These are phyloP conservation scores for Penicillium crustosum DNA, from an alignment of 2,329 filamentous ascomycete species.

Conservation along the genomic window DNA sequence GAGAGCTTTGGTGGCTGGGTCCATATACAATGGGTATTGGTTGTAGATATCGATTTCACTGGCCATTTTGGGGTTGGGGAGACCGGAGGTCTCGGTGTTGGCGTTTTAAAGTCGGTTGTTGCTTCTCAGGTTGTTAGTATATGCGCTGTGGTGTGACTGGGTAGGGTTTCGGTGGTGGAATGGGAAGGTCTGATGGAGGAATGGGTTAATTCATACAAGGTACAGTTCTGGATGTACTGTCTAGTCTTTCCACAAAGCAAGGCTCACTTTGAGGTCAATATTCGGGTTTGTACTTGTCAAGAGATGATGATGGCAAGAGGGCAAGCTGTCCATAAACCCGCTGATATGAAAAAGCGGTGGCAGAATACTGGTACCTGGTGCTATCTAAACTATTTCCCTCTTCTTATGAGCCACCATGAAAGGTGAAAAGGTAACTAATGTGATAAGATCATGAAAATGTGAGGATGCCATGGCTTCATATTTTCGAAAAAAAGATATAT, in stretches of 20 bases:
- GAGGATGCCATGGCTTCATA: background rate
- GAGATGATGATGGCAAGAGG: conserved; percentile 13
- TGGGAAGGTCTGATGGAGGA: background rate
- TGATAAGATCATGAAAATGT: background rate
- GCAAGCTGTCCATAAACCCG: conserved; percentile 27
- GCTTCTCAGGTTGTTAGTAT: conserved; percentile 7
- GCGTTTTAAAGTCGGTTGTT: background rate
- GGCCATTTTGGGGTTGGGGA: conserved; percentile 24
- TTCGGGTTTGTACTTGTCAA: background rate
- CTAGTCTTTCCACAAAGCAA: background rate
- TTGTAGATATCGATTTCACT: conserved; percentile 59
- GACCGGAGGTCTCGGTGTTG: conserved; percentile 4
- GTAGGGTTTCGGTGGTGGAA: background rate
- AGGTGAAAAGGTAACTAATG: background rate
- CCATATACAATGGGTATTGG: conserved; percentile 76
- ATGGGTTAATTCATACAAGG: background rate
- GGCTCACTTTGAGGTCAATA: background rate
- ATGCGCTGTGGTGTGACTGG: background rate
- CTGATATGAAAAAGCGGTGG: conserved; percentile 22
- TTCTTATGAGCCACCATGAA: background rate
- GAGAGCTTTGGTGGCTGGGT: conserved; percentile 78
- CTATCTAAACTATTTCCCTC: background rate
- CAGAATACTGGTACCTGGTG: conserved; percentile 14
- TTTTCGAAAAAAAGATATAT: background rate
- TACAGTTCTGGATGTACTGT: background rate